These are phyloP conservation scores for Herpetospermum pedunculosum DNA, from an alignment of 306 rosid genomes.

Conservation along the genomic window DNA sequence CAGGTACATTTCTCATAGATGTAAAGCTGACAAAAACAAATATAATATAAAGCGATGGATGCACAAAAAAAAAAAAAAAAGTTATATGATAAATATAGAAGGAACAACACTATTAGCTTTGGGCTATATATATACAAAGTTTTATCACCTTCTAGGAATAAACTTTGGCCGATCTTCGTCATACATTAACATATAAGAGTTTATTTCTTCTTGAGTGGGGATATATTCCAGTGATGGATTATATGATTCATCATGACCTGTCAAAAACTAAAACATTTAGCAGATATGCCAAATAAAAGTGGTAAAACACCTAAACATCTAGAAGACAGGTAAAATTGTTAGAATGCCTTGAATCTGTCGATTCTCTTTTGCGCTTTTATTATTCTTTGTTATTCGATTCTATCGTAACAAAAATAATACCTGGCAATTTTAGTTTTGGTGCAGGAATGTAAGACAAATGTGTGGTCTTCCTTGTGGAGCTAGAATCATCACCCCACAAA, in stretches of 20 bases:
- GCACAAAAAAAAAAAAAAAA: background rate
- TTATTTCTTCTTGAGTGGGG: slow-evolving; percentile 88
- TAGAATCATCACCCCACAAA: slow-evolving; percentile 83
- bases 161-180: slow-evolving; percentile 92
- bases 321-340: slow-evolving; percentile 12
- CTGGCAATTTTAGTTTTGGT: slow-evolving; percentile 80
- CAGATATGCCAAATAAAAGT: background rate
- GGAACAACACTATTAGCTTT: background rate
- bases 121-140: slow-evolving; percentile 2
- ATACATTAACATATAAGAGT: slow-evolving; percentile 64
- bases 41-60: background rate
- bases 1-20: slow-evolving; percentile 77
- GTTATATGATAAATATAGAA: background rate
- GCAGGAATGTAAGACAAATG: slow-evolving; percentile 86
- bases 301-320: background rate
- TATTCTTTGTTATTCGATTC: too few species aligned
- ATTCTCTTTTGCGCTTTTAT: too few species aligned
- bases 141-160: slow-evolving; percentile 62
- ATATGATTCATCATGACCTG: slow-evolving; percentile 90
- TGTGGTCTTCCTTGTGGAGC: slow-evolving; percentile 40
- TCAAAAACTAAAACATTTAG: slow-evolving; percentile 10
- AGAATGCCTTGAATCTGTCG: too few species aligned
- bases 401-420: too few species aligned
- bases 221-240: slow-evolving; percentile 90
- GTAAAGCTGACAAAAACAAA: slow-evolving; percentile 41